Base-by-base conservation (phyloP, 2,329 filamentous ascomycete genomes). In the Sordariomycetes sp. region DNA sequence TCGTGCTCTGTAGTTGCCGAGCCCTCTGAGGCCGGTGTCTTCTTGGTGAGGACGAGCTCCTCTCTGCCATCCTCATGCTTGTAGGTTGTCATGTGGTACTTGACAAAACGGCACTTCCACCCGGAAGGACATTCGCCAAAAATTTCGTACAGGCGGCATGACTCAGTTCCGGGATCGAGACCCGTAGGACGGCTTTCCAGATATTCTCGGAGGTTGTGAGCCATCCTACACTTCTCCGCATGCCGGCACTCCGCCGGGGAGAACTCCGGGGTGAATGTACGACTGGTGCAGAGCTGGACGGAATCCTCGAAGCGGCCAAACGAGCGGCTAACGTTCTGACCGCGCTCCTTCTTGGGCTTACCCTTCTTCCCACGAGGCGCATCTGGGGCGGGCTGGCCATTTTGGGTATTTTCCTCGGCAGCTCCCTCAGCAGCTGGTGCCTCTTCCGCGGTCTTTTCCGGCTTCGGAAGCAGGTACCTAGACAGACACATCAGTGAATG, bases 41-140 rank as follows among this genome's bases (percentile, higher is more conserved):
- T 69, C 54, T 83, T 81, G 22, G 88, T 66, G 54, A 96, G 77
- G 3, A 93, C 77, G 57, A 97, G 74, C 72, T 97, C 93, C 66
- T 89, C 90, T 64, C 82, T 82, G 10, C 91, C 93, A 69, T 96
- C 92, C 58, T 86, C 85, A 22, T 78, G 83, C 63, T 88, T 83
- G 25, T 89, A 73, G 72, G 97, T 93, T 61, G 85, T 79, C 65
- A 90, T 94, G 72, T 99, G 94, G 62, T 90, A 95, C 62, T 81
- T 81, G 37, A 90, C 88, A 67, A 97, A 96, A 24, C 93, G 87
- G 70, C 94, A 99, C 70, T 93, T 96, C 92, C 93, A 99, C 6
- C 94, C 94, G 16, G 87, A 83, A 54, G 82, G 80, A 66, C 94
- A 99, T 61, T 79, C 83, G 14, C 92, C 92, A 62, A 87, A 82